Evolutionary conservation across 2,329 filamentous ascomycete species (phyloP).

Genomic region (Metarhizium guizhouense): DNA sequence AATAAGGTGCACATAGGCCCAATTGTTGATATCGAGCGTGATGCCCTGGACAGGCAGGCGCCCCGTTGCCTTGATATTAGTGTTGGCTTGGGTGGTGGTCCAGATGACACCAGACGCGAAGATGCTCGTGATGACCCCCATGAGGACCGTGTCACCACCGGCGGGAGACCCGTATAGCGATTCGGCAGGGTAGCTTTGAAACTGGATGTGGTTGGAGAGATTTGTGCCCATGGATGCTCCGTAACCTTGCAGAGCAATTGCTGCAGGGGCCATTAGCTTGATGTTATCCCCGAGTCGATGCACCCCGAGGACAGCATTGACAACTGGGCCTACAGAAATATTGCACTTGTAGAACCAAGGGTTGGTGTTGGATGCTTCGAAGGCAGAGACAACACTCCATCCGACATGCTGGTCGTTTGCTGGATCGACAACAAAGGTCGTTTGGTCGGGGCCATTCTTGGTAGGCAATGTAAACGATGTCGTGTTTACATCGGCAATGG

Average conservation of each 20-base stretch:
- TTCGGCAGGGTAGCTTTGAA: slow-evolving; percentile 33
- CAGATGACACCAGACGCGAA: slow-evolving; percentile 29
- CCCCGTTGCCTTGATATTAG: slow-evolving; percentile 16
- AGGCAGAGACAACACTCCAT: slow-evolving; percentile 23
- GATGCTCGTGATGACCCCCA: slow-evolving; percentile 27
- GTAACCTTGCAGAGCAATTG: slow-evolving; percentile 33
- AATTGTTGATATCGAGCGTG: slow-evolving; percentile 21
- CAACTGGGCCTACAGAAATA: slow-evolving; percentile 23
- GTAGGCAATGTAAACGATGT: slow-evolving; percentile 16
- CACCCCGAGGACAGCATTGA: slow-evolving; percentile 24
- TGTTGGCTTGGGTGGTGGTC: slow-evolving; percentile 21
- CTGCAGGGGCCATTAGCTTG: slow-evolving; percentile 22
- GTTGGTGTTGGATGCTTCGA: slow-evolving; percentile 25
- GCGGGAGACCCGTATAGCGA: slow-evolving; percentile 25
- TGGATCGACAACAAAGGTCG: slow-evolving; percentile 26
- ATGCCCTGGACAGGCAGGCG: slow-evolving; percentile 22
- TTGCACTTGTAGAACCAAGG: slow-evolving; percentile 35
- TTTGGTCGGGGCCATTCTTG: slow-evolving; percentile 22
- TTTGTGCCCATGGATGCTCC: slow-evolving; percentile 13
- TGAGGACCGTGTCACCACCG: slow-evolving; percentile 18
- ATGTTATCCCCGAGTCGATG: slow-evolving; percentile 26
- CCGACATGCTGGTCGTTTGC: slow-evolving; percentile 13
- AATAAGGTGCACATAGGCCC: slow-evolving; percentile 22
- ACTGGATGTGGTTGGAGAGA: slow-evolving; percentile 17
- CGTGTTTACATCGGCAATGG: slow-evolving; percentile 16